Base-by-base conservation (phyloP, 306 rosid genomes). In the Gynostemma pentaphyllum region DNA sequence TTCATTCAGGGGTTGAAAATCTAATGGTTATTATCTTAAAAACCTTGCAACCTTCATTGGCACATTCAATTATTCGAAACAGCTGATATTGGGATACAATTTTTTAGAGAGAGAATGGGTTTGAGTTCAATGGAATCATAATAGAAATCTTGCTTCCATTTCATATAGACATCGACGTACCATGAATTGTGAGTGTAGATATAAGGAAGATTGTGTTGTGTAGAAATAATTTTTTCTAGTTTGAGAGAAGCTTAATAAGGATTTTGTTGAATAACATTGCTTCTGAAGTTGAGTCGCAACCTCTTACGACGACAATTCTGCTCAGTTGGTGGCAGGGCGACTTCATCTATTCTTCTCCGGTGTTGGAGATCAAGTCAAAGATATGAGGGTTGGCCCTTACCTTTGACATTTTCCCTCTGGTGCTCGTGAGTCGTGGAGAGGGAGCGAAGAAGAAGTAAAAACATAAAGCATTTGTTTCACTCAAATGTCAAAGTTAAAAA, bases 111-210 rank as follows among this genome's bases (percentile, higher is more conserved):
- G 7, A 81, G 41, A 11, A 87, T 15, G 45, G 97, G 84, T 63
- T 87, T 83, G 32, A 91, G 87, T 52, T 87, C 87, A 32, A 91
- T 72, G 9, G 83, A 74, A 54, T 91, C 96, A 66, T 78, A 87
- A 71, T 77, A 85, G 0, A 79, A 59, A 55, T 91, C 97, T 64
- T 87, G 82, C 77, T 87, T 91, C 95, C 97, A 87, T 68, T 85
- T 82, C 97, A 87, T 87, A 70, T 83, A 87, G 45, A 91, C 95
- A 77, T 91, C 78, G 26, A 91, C 97, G 34, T 85, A 91, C 75
- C 62, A 57, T 52, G 45, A 62, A 16, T 71, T 77, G 72, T 74
- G 91, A 55, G 74, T 60, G 74, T 73, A 69, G 7, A 45, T 16
- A 66, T 67, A 47, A 54, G 89, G 80, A 70, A 52, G 71, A 42